Evolutionary conservation across 164 flowering plant species (phyloP).

Genomic region (Sextonia rubra): DNA sequence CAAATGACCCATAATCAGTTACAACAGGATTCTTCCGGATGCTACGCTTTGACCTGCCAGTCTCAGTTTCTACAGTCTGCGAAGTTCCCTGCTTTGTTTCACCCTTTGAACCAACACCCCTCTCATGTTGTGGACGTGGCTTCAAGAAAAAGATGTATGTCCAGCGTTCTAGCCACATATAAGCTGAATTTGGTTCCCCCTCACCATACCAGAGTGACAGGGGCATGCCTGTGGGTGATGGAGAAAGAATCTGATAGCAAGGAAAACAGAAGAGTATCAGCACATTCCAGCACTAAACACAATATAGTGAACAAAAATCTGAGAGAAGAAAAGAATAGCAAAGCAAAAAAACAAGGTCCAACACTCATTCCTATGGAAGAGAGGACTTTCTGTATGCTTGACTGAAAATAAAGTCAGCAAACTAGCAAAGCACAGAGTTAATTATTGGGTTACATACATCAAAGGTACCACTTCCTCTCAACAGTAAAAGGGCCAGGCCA

Average conservation of each 20-base stretch:
- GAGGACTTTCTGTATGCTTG: neutral
- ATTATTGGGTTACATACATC: neutral
- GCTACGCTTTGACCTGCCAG: constrained; percentile 42
- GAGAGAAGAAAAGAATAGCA: neutral
- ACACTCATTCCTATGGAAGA: neutral
- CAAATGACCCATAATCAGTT: constrained; percentile 42
- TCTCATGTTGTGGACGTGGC: constrained; percentile 39
- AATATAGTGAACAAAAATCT: neutral
- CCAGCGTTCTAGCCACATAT: constrained; percentile 89
- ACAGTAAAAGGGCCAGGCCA: neutral
- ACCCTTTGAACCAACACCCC: constrained; percentile 26
- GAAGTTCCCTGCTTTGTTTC: constrained; percentile 31
- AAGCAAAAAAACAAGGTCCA: neutral
- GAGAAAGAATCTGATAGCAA: constrained; percentile 54
- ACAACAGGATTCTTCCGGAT: constrained; percentile 39
- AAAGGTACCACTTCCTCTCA: neutral
- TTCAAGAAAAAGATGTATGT: constrained; percentile 51
- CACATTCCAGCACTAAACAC: neutral
- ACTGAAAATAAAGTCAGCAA: neutral
- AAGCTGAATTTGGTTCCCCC: constrained; percentile 60
- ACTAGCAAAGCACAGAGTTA: neutral
- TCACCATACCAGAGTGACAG: constrained; percentile 53
- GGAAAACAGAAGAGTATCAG: constrained; percentile 9
- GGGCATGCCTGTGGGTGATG: constrained; percentile 54
- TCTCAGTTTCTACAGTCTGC: constrained; percentile 30